Percentiles rank a stretch among this genome's conserved stretches.
phyloP scores from a whole-genome alignment of 192 early-diverging fungal genomes.

The Mortierella claussenii region DNA sequence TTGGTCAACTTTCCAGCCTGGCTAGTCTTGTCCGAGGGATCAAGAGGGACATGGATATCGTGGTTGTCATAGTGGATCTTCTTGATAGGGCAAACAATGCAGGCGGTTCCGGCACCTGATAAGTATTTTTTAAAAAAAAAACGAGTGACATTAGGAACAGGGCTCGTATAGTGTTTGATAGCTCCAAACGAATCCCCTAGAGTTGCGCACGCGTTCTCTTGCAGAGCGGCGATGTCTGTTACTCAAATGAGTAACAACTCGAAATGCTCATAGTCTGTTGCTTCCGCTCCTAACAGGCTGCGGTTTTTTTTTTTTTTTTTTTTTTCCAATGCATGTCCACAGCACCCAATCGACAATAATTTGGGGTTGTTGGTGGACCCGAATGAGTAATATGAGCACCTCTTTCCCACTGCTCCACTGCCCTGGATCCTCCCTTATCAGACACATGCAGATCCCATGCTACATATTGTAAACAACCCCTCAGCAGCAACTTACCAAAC shows the following conservation, averaged over 20 bases:
- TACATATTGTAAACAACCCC: too few species aligned
- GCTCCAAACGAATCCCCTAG: too few species aligned
- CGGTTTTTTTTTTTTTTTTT: background rate
- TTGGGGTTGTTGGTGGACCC: background rate
- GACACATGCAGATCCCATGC: background rate
- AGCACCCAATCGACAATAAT: background rate
- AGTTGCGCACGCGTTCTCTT: too few species aligned
- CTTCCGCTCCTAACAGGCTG: background rate
- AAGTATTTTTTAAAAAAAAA: background rate
- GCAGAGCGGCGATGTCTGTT: too few species aligned
- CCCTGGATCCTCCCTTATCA: background rate
- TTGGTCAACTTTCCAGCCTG: constrained; percentile 90
- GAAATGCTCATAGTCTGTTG: too few species aligned
- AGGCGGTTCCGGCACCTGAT: constrained; percentile 85
- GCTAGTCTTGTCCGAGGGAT: constrained; percentile 76
- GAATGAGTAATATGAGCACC: constrained; percentile 17
- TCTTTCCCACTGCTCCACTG: too few species aligned
- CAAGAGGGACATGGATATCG: constrained; percentile 88
- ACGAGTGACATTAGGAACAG: too few species aligned
- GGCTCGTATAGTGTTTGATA: too few species aligned
- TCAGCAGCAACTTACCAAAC: constrained; percentile 75
- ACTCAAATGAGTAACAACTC: constrained; percentile 3
- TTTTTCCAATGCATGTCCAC: background rate
- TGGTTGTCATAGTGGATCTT: constrained; percentile 79
- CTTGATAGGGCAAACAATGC: constrained; percentile 95